These are phyloP conservation scores for Sporothrix sp. DNA, from an alignment of 2,329 filamentous ascomycete species.

Conservation along the genomic window DNA sequence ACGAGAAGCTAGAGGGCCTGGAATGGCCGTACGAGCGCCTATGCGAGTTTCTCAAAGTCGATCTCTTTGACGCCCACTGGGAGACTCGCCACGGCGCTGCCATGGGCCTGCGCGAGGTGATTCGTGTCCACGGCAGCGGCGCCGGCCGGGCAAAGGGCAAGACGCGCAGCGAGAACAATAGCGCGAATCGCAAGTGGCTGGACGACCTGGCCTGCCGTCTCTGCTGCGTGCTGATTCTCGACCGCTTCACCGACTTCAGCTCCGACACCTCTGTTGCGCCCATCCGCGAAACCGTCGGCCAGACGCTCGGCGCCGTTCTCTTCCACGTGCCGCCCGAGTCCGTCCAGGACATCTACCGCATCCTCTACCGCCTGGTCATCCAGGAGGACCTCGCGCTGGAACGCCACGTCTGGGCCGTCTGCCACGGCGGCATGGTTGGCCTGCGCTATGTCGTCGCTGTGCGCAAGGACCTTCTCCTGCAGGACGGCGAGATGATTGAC, in stretches of 20 bases:
- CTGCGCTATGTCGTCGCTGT: constrained; percentile 92
- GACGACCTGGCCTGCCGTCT: constrained; percentile 92
- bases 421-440: constrained; percentile 96
- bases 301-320: constrained; percentile 81
- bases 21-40: constrained; percentile 94
- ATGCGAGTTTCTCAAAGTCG: constrained; percentile 86
- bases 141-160: constrained; percentile 70
- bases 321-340: constrained; percentile 71
- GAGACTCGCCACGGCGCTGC: constrained; percentile 93
- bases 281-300: constrained; percentile 89
- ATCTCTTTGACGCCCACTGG: constrained; percentile 90
- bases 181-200: constrained; percentile 74
- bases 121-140: constrained; percentile 82
- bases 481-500: constrained; percentile 79
- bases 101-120: constrained; percentile 84
- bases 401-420: constrained; percentile 80
- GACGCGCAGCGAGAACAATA: constrained; percentile 63
- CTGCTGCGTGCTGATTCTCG: constrained; percentile 92
- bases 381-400: constrained; percentile 69
- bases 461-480: constrained; percentile 78
- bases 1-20: constrained; percentile 63
- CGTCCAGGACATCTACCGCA: constrained; percentile 74
- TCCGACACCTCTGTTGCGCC: constrained; percentile 95
- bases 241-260: constrained; percentile 95
- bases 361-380: constrained; percentile 85